Base-by-base conservation (phyloP, 1,284 basidiomycete species). In the Hymenochaete sp. region DNA sequence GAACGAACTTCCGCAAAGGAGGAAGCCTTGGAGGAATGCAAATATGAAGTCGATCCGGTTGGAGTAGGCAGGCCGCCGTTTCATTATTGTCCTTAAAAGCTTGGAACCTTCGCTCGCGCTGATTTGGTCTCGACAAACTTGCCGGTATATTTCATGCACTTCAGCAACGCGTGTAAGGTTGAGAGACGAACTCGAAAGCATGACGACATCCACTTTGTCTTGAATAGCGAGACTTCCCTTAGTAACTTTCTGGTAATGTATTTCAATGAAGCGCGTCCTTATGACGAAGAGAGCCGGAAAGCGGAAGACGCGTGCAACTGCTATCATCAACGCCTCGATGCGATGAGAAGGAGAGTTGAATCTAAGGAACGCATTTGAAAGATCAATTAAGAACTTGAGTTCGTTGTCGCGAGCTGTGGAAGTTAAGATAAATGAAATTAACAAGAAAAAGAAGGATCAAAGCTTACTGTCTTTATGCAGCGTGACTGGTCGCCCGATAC, bases 81-180 rank as follows among this genome's bases (percentile, higher is more conserved):
- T 64, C 28, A 82, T 57, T 21, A 83, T 53, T 3, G 62, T 60
- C n/a, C 70, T 60, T 3, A 83, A 66, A 47, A 64, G 58, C 32
- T 59, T 59, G 4, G 77, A 73, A 3, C 84, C 90, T 46, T 76
- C 71, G 49, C 72, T 77, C 13, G 88, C 88, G 46, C 82, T 82
- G 53, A 87, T 76, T 62, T 91, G 83, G 59, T 91, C 87, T 59
- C 90, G 88, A 9, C 92, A 77, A 32, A 92, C 88, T 8, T 70
- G 62, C 33, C 84, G 77, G 59, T 91, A 92, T 52, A 89, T 72
- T 28, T 72, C 56, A 58, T 90, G 87, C 0, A 87, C 79, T 46
- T 79, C 73, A 60, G 89, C 85, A 9, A 91, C 71, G 48, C 75
- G 75, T 16, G 85, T 85, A 4, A 91, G 74, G 31, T 81, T 74